phyloP scores from a whole-genome alignment of 2,329 filamentous ascomycete species.

The Sporothrix euskadiensis region DNA sequence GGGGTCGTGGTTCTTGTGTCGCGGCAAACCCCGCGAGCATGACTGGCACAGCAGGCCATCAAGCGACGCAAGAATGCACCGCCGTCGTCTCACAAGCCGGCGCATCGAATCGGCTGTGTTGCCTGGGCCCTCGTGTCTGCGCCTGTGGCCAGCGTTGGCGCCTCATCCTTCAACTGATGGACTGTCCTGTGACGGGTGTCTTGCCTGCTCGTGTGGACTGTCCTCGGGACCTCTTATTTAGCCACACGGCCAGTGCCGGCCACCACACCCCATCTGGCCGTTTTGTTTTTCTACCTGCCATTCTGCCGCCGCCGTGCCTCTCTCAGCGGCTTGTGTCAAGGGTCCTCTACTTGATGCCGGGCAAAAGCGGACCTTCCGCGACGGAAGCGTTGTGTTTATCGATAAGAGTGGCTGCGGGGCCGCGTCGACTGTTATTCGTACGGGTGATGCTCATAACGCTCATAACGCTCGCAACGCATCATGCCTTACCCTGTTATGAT shows the following conservation, averaged over 20 bases:
- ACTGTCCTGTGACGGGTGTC: constrained; percentile 7
- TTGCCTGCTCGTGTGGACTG: not conserved
- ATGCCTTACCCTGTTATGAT: not conserved
- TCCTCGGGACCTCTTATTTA: constrained; percentile 8
- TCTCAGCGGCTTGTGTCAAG: not conserved
- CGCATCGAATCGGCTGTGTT: constrained; percentile 22
- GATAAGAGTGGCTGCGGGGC: constrained; percentile 19
- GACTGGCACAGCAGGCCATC: not conserved
- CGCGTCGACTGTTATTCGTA: not conserved
- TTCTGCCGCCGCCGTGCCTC: not conserved
- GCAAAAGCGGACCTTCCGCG: constrained; percentile 18
- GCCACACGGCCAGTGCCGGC: not conserved
- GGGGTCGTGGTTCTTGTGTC: not conserved
- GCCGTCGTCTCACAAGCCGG: not conserved
- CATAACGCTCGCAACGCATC: not conserved
- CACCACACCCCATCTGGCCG: not conserved
- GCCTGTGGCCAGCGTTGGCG: constrained; percentile 5
- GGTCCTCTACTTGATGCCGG: not conserved
- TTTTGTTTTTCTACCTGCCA: not conserved
- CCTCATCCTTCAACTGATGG: not conserved
- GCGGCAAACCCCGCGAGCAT: not conserved
- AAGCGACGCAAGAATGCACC: not conserved
- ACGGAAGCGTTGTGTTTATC: constrained; percentile 7
- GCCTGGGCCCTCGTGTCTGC: constrained; percentile 19
- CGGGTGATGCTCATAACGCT: not conserved